Evolutionary conservation across 257 asterid species (phyloP).

Genomic region (Solanum tacnaense): DNA sequence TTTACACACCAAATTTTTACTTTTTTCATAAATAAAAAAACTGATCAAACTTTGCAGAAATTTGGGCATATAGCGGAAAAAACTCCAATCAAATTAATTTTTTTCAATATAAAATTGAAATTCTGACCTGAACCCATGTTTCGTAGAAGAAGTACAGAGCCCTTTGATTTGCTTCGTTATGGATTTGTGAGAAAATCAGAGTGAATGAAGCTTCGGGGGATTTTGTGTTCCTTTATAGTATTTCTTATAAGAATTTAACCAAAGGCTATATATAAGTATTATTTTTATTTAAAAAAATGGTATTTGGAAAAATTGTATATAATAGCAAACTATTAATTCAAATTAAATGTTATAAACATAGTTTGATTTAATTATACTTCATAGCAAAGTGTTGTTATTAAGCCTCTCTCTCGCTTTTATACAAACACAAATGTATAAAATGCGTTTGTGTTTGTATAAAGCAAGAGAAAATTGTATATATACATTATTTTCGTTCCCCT

Average conservation of each 20-base stretch:
- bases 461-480: no score
- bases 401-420: no score
- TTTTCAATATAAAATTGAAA: not conserved
- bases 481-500: no score
- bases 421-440: no score
- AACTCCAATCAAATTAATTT: not conserved
- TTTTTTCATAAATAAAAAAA: not conserved
- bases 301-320: no score
- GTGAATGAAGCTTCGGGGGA: not conserved
- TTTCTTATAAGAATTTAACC: not conserved
- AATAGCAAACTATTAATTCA: no score
- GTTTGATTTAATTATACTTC: no score
- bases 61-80: not conserved
- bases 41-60: not conserved
- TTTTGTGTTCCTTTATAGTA: not conserved
- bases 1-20: not conserved
- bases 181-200: not conserved
- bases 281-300: no score
- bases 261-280: not conserved
- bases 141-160: not conserved
- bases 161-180: not conserved
- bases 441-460: no score
- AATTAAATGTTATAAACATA: no score
- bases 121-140: not conserved
- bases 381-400: no score